Conservation (phyloP, 1,284 basidiomycete species). For the Malassezia caprae region DNA sequence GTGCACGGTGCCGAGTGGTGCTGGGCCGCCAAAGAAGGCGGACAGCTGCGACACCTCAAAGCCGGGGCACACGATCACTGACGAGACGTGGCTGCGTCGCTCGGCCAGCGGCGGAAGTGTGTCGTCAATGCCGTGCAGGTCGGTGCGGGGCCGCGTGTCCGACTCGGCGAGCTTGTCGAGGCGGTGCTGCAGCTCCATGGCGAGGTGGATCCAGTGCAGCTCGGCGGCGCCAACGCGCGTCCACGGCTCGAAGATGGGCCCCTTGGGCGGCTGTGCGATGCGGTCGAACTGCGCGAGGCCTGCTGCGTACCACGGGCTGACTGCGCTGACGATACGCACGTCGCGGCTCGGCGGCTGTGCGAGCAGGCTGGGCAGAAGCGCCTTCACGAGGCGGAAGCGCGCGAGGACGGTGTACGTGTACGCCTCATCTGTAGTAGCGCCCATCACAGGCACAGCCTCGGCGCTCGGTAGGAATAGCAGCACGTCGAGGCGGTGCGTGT, state of each 20-base stretch:
- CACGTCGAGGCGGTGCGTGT: conserved; percentile 16
- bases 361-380: conserved; percentile 30
- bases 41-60: conserved; percentile 28
- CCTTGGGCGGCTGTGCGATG: conserved; percentile 10
- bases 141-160: conserved; percentile 27
- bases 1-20: neutral
- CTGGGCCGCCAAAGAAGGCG: neutral
- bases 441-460: conserved; percentile 5
- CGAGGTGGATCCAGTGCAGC: conserved; percentile 28
- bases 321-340: conserved; percentile 29
- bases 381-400: conserved; percentile 35
- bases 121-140: conserved; percentile 28
- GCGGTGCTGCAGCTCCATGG: conserved; percentile 29
- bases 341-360: conserved; percentile 31
- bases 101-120: neutral
- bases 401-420: conserved; percentile 27
- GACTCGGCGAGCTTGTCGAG: conserved; percentile 33
- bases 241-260: conserved; percentile 17
- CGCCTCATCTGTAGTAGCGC: neutral
- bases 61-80: conserved; percentile 38
- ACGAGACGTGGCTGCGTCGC: conserved; percentile 28
- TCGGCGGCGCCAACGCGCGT: conserved; percentile 20
- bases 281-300: conserved; percentile 25
- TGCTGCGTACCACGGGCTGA: conserved; percentile 39
- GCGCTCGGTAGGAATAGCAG: conserved; percentile 18